Conservation (phyloP, 208 protist species). For the Phytomonas sp. region DNA sequence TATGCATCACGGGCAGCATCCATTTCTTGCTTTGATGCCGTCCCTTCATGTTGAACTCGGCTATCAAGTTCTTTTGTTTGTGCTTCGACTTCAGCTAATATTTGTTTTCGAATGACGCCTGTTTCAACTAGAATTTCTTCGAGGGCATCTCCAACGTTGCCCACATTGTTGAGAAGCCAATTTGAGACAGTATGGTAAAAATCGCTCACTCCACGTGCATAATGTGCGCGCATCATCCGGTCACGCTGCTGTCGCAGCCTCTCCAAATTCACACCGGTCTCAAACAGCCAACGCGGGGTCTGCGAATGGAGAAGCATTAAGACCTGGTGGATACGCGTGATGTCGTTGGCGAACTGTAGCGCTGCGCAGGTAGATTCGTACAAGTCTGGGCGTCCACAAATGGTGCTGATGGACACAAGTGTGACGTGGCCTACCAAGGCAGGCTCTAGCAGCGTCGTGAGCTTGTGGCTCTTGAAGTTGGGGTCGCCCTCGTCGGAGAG, state of each 20-base stretch:
- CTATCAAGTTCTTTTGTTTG: slow-evolving; percentile 31
- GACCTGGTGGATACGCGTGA: slow-evolving; percentile 71
- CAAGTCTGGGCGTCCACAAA: slow-evolving; percentile 67
- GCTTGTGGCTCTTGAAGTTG: slow-evolving; percentile 42
- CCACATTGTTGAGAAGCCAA: slow-evolving; percentile 56
- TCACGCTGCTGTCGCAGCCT: slow-evolving; percentile 44
- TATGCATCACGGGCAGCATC: slow-evolving; percentile 39
- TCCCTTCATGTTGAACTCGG: slow-evolving; percentile 29
- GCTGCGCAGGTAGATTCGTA: slow-evolving; percentile 52
- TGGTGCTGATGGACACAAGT: slow-evolving; percentile 71
- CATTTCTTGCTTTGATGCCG: slow-evolving; percentile 2
- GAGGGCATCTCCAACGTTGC: slow-evolving; percentile 34
- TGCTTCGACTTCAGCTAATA: slow-evolving; percentile 34
- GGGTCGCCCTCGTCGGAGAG: slow-evolving; percentile 41
- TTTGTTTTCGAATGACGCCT: slow-evolving; percentile 42
- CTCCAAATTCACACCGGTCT: slow-evolving; percentile 55
- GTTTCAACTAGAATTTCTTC: slow-evolving; percentile 52
- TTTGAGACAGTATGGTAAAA: slow-evolving; percentile 46
- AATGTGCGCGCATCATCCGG: slow-evolving; percentile 37
- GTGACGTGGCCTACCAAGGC: slow-evolving; percentile 74
- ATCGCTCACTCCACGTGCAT: slow-evolving; percentile 61
- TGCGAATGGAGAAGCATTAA: slow-evolving; percentile 76
- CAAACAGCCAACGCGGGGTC: slow-evolving; percentile 70
- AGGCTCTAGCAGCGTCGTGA: slow-evolving; percentile 70
- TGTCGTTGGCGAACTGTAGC: slow-evolving; percentile 44